Percentiles rank a stretch among this genome's conserved stretches.
phyloP scores from a whole-genome alignment of 345 rosid genomes.

The Fremontodendron californicum region DNA sequence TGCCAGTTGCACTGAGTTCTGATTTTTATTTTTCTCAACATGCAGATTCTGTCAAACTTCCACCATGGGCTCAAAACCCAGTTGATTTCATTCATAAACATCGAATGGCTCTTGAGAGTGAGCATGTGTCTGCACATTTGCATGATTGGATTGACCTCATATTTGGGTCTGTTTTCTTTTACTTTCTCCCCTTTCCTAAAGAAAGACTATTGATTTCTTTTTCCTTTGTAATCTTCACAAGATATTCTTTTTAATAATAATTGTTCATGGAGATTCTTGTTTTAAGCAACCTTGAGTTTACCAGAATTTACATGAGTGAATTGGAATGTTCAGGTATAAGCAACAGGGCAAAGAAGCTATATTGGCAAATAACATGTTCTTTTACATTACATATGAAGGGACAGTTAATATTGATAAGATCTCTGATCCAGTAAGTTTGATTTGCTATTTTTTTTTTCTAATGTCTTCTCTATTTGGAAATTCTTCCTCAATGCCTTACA shows the following conservation, averaged over 20 bases:
- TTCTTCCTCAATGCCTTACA: slow-evolving; percentile 17
- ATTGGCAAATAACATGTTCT: slow-evolving; percentile 85
- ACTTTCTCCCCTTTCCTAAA: neutral
- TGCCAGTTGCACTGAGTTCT: slow-evolving; percentile 10
- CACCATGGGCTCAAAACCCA: slow-evolving; percentile 92
- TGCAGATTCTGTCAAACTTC: slow-evolving; percentile 90
- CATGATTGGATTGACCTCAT: slow-evolving; percentile 99
- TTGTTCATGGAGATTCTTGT: neutral
- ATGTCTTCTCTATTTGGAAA: slow-evolving; percentile 15
- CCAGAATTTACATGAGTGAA: slow-evolving; percentile 11
- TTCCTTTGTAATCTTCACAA: neutral
- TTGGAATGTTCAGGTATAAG: slow-evolving; percentile 59
- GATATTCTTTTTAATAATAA: neutral
- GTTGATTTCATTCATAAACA: slow-evolving; percentile 94
- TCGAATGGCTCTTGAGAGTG: slow-evolving; percentile 91
- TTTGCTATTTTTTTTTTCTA: neutral
- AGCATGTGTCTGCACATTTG: slow-evolving; percentile 87
- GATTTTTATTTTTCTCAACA: neutral
- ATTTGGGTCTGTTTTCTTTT: slow-evolving; percentile 63
- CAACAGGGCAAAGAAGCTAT: slow-evolving; percentile 99
- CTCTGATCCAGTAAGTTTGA: slow-evolving; percentile 67
- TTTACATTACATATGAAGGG: slow-evolving; percentile 95
- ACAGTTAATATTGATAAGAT: slow-evolving; percentile 90
- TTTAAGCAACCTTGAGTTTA: neutral
- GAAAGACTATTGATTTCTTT: neutral